A percentile compares a stretch with the other conserved stretches of the same genome.
phyloP scores from a whole-genome alignment of 345 rosid genomes.

The Aquilaria sinensis region DNA sequence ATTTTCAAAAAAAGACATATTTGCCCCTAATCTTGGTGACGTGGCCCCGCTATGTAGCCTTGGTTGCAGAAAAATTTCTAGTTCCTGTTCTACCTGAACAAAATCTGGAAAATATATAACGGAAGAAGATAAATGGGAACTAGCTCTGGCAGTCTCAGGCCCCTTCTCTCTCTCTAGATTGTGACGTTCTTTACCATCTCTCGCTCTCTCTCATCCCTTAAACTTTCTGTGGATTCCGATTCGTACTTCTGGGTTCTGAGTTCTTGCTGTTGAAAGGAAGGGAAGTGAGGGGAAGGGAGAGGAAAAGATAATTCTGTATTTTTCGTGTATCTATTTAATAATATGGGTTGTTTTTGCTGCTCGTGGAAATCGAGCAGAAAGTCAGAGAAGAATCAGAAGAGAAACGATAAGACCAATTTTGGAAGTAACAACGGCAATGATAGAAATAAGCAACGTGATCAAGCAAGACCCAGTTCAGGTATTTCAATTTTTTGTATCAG shows the following conservation, averaged over 20 bases:
- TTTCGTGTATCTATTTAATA: slow-evolving; percentile 3
- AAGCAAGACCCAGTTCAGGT: slow-evolving; percentile 36
- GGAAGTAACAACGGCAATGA: slow-evolving; percentile 9
- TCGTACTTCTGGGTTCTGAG: background rate
- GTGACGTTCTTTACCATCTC: no score
- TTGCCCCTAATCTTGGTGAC: no score
- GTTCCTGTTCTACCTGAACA: no score
- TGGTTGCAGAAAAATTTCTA: no score
- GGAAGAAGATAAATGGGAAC: no score
- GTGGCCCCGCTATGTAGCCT: no score
- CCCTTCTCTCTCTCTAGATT: no score
- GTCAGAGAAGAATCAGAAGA: slow-evolving; percentile 24
- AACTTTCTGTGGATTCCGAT: no score
- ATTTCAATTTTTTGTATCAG: background rate
- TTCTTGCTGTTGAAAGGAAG: background rate
- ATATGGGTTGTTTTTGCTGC: slow-evolving; percentile 69
- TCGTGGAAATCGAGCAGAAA: slow-evolving; percentile 33
- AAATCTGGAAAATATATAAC: no score
- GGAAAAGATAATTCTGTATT: background rate
- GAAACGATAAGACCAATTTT: slow-evolving; percentile 1
- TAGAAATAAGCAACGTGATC: slow-evolving; percentile 28
- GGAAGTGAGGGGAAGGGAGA: slow-evolving; percentile 3
- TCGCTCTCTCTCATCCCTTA: no score
- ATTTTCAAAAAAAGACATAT: no score
- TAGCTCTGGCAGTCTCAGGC: no score